Evolutionary conservation across 441 rosid species (phyloP).

Genomic region (Gossypium davidsonii): DNA sequence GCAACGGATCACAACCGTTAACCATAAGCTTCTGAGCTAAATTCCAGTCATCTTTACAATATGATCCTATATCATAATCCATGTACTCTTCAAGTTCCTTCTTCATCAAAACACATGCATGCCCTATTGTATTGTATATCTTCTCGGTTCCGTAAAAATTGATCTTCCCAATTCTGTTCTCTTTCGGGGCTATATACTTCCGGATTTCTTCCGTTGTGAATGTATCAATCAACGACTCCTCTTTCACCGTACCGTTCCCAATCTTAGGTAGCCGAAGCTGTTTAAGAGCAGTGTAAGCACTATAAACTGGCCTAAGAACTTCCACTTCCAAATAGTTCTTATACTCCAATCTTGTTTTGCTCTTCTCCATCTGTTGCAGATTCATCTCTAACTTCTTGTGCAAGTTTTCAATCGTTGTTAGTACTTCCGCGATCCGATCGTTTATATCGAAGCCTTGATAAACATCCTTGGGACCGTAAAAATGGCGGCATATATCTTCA

Average conservation of each 20-base stretch:
- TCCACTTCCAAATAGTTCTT: slow-evolving; percentile 58
- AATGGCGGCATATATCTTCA: slow-evolving; percentile 58
- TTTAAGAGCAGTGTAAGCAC: slow-evolving; percentile 54
- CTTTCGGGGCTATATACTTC: slow-evolving; percentile 66
- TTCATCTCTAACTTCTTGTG: slow-evolving; percentile 57
- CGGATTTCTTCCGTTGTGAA: slow-evolving; percentile 66
- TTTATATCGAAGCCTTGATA: slow-evolving; percentile 41
- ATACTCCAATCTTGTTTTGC: slow-evolving; percentile 40
- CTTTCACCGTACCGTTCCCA: slow-evolving; percentile 35
- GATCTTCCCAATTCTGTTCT: slow-evolving; percentile 45
- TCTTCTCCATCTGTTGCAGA: slow-evolving; percentile 58
- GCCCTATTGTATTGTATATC: slow-evolving; percentile 67
- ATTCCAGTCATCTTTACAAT: slow-evolving; percentile 78
- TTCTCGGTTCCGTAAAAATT: slow-evolving; percentile 67
- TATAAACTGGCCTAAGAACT: slow-evolving; percentile 61
- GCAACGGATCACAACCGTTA: slow-evolving; percentile 75
- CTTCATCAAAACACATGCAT: slow-evolving; percentile 65
- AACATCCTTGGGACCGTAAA: slow-evolving; percentile 39
- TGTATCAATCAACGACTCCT: slow-evolving; percentile 62
- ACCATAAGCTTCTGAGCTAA: slow-evolving; percentile 71
- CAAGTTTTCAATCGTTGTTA: slow-evolving; percentile 42
- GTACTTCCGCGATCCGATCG: slow-evolving; percentile 49
- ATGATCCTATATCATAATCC: slow-evolving; percentile 83
- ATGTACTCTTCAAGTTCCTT: slow-evolving; percentile 67
- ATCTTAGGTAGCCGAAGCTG: slow-evolving; percentile 57